Base-by-base conservation (phyloP, 2,329 filamentous ascomycete genomes). In the Botrytis porri region DNA sequence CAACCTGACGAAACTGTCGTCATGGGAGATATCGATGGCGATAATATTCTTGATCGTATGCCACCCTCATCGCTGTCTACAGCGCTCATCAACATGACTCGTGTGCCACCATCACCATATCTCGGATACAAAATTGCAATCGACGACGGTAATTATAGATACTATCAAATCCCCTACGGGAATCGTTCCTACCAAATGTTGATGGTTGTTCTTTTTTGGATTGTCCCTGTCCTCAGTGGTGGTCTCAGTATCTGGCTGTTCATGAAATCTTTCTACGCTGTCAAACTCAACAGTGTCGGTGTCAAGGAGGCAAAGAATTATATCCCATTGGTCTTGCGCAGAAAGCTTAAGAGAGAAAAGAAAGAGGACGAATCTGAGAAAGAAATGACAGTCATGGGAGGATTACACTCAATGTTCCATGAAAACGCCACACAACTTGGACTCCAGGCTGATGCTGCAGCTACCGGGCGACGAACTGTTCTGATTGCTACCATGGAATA, bases 401-500 rank as follows among this genome's bases (percentile, higher is more conserved):
- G 64, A 37, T 22, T 69, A 51, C 70, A 66, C 20, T 45, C 59
- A 32, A 64, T 73, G 66, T 54, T 66, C 35, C 59, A 73, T 18
- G 69, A 65, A 29, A 63, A 74, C 14, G 61, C 66, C 12, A 54
- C 72, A 35, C 48, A 71, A 9, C 45, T 74, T 69, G 51, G 72
- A 57, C 65, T 73, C 5, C 43, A 69, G 16, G 29, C 67, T 29
- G 71, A 73, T 45, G 39, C 54, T 43, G 71, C 25, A 48, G 43
- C 43, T 12, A 51, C 65, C 32, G 43, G 57, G 9, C 67, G 73
- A 43, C 83, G 87, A n/a, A 90, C 86, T 45, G 87, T 91, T 3
- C 84, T 92, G 35, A 90, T 92, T 70, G 90, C 89, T 20, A 92
- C 90, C 10, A 91, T 92, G 88, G 90, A 92, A 80, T 92, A 92